Evolutionary conservation across 2,329 filamentous ascomycete species (phyloP), one percentile per base, ranked within the genome.

Genomic region (Botrytis medusae): DNA sequence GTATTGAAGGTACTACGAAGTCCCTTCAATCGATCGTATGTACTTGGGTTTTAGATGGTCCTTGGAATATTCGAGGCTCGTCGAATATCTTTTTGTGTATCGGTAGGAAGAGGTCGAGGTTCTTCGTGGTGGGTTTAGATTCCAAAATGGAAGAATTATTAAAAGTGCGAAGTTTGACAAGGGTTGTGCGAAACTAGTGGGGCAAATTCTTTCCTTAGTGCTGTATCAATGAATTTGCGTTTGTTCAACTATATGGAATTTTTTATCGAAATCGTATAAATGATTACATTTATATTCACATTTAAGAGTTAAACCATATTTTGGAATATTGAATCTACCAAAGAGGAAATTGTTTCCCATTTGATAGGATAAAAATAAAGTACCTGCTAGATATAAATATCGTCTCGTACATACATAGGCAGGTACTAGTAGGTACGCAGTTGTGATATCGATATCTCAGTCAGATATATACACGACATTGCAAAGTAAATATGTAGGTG

Each of bases 1-100:
- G 48, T 59, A 70, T 70, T 74, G 77, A 78, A 80, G 77, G 76
- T 77, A 40, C 46, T 74, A 32, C 37, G 25, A 72, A 63, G 72
- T 75, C 76, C 77, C 78, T 77, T 78, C 77, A 75, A 67, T 67
- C 48, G 37, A 69, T 70, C 68, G 59, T 69, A 20, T 72, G 32
- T 37, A 59, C 60, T 69, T 51, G 16, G 29, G 25, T 40, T 48
- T 72, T 14, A 25, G 10, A 29, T 32, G n/a, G 29, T 34, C n/a
- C 18, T 37, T 59, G 10, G 29, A 8, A 60, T 72, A 69, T 60
- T 69, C 62, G 54, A 72, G 71, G 46, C 48, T 46, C 42, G 48
- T 68, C 71, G 62, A 72, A 72, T 72, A 69, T 72, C n/a, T 67
- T 70, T 59, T 70, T n/a, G 54, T 18, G 54, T 57, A 44, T 72